phyloP scores from a whole-genome alignment of 441 rosid species.

The Croton setiger region DNA sequence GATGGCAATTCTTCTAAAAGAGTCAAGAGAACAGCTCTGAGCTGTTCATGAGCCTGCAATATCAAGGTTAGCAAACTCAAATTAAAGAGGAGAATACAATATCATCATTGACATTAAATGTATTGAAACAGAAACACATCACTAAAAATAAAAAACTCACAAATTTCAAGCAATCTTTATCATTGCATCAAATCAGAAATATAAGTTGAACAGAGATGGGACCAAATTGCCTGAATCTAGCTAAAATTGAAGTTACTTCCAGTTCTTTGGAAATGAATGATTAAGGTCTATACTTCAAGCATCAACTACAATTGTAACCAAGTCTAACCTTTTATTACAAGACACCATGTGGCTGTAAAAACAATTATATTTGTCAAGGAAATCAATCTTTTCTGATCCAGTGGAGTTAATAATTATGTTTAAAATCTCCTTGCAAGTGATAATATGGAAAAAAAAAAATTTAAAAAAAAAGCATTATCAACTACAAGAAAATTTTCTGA shows the following conservation, averaged over 20 bases:
- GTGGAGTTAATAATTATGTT: neutral
- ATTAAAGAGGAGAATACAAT: conserved; percentile 9
- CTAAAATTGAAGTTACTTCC: neutral
- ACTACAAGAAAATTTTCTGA: neutral
- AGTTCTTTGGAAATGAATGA: neutral
- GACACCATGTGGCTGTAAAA: neutral
- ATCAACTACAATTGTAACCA: neutral
- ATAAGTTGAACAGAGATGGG: neutral
- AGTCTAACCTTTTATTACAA: neutral
- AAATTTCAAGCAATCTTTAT: conserved; percentile 4
- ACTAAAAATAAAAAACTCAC: conserved; percentile 5
- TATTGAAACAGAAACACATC: conserved; percentile 6
- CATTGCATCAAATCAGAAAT: conserved; percentile 12
- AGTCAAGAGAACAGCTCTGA: conserved; percentile 85
- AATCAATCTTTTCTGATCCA: neutral
- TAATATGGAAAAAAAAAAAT: neutral
- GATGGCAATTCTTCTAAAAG: conserved; percentile 94
- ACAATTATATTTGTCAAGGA: neutral
- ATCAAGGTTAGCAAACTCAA: conserved; percentile 27
- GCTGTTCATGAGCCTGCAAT: conserved; percentile 95
- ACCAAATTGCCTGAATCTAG: neutral
- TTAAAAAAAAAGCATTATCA: neutral
- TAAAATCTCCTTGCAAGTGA: neutral
- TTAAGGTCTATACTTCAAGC: neutral
- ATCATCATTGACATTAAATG: conserved; percentile 14